Base-by-base conservation (phyloP, 2,329 filamentous ascomycete genomes). In the Calonectria pseudoturangicola region DNA sequence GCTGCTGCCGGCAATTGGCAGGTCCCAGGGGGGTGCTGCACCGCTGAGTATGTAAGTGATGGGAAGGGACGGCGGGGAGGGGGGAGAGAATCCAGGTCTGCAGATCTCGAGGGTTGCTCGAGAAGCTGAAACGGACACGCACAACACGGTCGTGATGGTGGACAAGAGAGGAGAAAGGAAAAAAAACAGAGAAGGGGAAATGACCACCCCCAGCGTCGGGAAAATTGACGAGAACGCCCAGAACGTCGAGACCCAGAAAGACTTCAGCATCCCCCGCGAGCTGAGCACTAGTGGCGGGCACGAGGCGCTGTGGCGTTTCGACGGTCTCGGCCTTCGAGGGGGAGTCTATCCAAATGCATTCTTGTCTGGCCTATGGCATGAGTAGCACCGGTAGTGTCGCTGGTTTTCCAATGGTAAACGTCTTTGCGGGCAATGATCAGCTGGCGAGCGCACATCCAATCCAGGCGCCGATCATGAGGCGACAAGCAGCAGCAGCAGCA, bases 301-400 rank as follows among this genome's bases (percentile, higher is more conserved):
- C 56, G 39, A 69, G 64, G 60, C 62, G 62, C 66, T 50, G 73
- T 71, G 73, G 72, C 76, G 74, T 64, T 21, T 27, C 13, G 95
- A 82, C 16, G 56, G 70, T 50, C 56, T 47, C 48, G 33, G 25
- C 63, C 30, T 41, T 66, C n/a, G 43, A 21, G 25, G 45, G 54
- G n/a, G 33, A 66, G 60, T 58, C 30, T 36, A 25, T 39, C 62
- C 50, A 30, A 21, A 50, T 51, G 62, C 63, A 66, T 71, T 71
- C 27, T 43, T 2, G 25, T 28, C 18, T 15, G 16, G 39, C 18
- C 43, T 63, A 9, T 43, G 16, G n/a, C 33, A 39, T 27, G 33
- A 58, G 30, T 15, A 58, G 12, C n/a, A 9, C 30, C 4, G 9
- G n/a, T 36, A 25, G 51, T 16, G 30, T 7, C 15, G 33, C 33